Percentiles rank a stretch among this genome's conserved stretches.
phyloP scores from a whole-genome alignment of 495 filamentous ascomycete species.

The Lasiosphaeria ovina region DNA sequence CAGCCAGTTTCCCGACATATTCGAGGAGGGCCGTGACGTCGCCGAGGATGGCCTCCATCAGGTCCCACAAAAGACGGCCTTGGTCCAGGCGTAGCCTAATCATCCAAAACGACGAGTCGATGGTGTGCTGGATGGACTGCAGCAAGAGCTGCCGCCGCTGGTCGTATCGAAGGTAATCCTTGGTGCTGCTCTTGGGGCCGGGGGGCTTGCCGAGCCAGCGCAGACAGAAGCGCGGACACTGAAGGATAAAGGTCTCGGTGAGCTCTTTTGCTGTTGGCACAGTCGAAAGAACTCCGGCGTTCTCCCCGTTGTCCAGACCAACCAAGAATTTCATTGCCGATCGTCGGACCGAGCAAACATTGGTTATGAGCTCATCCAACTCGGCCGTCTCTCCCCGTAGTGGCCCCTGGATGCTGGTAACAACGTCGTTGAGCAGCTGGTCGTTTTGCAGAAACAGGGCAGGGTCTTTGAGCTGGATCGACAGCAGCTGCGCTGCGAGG shows the following conservation, averaged over 20 bases:
- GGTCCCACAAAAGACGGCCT: slow-evolving; percentile 44
- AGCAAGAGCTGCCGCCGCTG: slow-evolving; percentile 52
- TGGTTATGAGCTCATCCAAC: slow-evolving; percentile 67
- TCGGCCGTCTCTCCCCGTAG: slow-evolving; percentile 62
- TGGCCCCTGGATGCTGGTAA: slow-evolving; percentile 54
- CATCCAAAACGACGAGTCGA: slow-evolving; percentile 57
- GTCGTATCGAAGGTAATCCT: slow-evolving; percentile 52
- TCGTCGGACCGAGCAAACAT: slow-evolving; percentile 62
- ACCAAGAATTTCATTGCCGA: slow-evolving; percentile 54
- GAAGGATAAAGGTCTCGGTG: slow-evolving; percentile 49
- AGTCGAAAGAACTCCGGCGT: slow-evolving; percentile 16
- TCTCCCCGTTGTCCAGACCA: slow-evolving; percentile 12
- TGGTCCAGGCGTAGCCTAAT: slow-evolving; percentile 45
- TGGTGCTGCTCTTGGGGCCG: slow-evolving; percentile 38
- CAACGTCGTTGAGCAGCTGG: slow-evolving; percentile 42
- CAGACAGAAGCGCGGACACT: slow-evolving; percentile 50
- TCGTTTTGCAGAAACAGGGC: slow-evolving; percentile 34
- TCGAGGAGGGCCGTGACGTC: slow-evolving; percentile 54
- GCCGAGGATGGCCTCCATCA: slow-evolving; percentile 52
- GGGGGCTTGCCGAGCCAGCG: slow-evolving; percentile 57
- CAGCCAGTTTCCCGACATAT: slow-evolving; percentile 38
- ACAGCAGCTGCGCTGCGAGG: slow-evolving; percentile 43
- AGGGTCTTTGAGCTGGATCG: slow-evolving; percentile 41
- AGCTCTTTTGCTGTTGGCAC: slow-evolving; percentile 23
- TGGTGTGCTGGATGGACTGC: slow-evolving; percentile 43